phyloP scores from a whole-genome alignment of 495 filamentous ascomycete genomes.

The Hypoxylon trugodes region DNA sequence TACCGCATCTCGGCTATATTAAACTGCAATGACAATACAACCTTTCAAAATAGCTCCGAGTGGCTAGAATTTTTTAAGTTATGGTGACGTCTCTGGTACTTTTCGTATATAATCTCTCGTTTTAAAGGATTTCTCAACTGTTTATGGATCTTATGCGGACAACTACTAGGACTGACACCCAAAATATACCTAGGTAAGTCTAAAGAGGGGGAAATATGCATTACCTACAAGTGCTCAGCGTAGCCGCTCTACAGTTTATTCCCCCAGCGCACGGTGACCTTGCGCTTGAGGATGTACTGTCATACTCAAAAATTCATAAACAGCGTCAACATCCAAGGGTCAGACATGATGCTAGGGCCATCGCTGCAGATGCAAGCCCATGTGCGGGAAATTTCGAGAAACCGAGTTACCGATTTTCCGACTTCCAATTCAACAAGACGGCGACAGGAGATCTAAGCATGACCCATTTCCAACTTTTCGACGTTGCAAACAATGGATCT shows the following conservation, averaged over 20 bases:
- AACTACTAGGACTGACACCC: neutral
- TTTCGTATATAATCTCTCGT: neutral
- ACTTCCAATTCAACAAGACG: conserved; percentile 37
- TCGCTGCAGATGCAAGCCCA: conserved; percentile 2
- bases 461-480: conserved; percentile 21
- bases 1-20: conserved; percentile 33
- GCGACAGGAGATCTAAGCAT: conserved; percentile 18
- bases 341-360: neutral
- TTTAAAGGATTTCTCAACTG: neutral
- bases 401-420: conserved; percentile 20
- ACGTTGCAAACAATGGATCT: conserved; percentile 19
- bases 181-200: too few relatives aligned
- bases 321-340: neutral
- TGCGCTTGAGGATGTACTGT: neutral
- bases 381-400: conserved; percentile 22
- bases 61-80: neutral
- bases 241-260: conserved; percentile 9
- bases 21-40: neutral
- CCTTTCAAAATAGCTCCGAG: neutral
- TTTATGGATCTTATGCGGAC: neutral
- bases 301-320: neutral
- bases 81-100: neutral
- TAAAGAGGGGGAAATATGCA: neutral
- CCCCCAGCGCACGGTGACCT: neutral
- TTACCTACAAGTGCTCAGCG: neutral